Percentiles rank a stretch among this genome's conserved stretches.
phyloP scores from a whole-genome alignment of 306 rosid genomes.

The Sindora glabra region DNA sequence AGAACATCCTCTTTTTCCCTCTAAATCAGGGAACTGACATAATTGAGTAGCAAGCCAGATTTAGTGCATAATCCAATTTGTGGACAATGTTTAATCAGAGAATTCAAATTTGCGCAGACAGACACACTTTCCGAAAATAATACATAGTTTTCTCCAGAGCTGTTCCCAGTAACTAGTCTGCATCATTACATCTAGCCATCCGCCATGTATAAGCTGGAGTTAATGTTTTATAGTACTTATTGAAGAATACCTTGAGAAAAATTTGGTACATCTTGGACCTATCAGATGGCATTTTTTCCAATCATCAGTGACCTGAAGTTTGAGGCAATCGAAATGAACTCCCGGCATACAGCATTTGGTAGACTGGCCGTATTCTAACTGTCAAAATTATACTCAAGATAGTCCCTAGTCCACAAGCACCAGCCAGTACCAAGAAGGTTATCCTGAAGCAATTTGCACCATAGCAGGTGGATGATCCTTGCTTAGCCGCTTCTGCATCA shows the following conservation, averaged over 20 bases:
- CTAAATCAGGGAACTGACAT: no score
- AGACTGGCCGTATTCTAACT: conserved; percentile 58
- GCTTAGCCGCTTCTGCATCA: conserved; percentile 65
- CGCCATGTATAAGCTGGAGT: neutral
- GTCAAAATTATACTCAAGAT: conserved; percentile 62
- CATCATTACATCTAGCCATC: neutral
- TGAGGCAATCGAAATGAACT: conserved; percentile 29
- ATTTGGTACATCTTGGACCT: conserved; percentile 9
- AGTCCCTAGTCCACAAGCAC: conserved; percentile 55
- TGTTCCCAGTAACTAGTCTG: neutral
- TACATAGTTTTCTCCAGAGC: neutral
- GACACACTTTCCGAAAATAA: neutral
- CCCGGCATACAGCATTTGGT: conserved; percentile 60
- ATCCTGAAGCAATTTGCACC: conserved; percentile 69
- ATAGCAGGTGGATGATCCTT: conserved; percentile 58
- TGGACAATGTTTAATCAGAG: neutral
- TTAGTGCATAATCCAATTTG: neutral
- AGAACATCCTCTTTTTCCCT: no score
- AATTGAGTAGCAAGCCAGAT: no score
- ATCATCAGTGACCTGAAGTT: conserved; percentile 12
- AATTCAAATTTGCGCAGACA: no score
- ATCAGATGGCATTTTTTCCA: conserved; percentile 1
- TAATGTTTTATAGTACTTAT: neutral
- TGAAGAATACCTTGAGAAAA: neutral
- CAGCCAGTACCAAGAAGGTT: conserved; percentile 65